Evolutionary conservation across 2,329 filamentous ascomycete genomes (phyloP), one percentile per base, ranked within the genome.

Genomic region (Colletotrichum lindemuthianum): DNA sequence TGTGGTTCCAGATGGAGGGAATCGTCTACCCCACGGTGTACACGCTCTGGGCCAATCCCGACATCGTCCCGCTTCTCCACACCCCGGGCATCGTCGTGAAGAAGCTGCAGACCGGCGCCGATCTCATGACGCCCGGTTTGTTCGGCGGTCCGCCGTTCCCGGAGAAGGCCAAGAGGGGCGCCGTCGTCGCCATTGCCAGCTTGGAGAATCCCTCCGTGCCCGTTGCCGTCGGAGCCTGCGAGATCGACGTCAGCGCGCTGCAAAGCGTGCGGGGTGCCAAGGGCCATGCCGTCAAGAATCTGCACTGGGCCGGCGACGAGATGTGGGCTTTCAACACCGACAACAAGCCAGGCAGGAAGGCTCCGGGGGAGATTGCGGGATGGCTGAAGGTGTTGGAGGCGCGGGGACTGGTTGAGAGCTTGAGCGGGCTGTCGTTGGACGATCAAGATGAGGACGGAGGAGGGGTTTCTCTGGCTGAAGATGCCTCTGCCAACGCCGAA

Each of bases 71-170:
- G 54, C 54, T 57, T 16, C 54, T 57, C 43, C 54, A 57, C 43
- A 57, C 54, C 12, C 54, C 54, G 43, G 54, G 44, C 54, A 57
- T 49, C 10, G 53, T 56, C 34, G 53, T 56, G 41, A 56, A 47
- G 43, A 56, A 56, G 41, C 41, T 56, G 33, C 53, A 56, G 41
- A 16, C 13, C 0, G 53, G 53, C 32, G 53, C 53, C n/a, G 51
- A 54, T 12, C 51, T 54, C 16, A 54, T 54, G 51, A 44, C 51
- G 12, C 51, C 51, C 8, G 51, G 51, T 2, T 13, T 54, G 8
- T 54, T 54, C 40, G 51, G 51, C 39, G 51, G 51, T 9, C 51
- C 51, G 2, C 51, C 40, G 12, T 54, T 54, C 9, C 51, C 51
- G 5, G 39, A 43, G 5, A 43, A 44, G 8, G 51, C 51, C 2